These are phyloP conservation scores for Beauveria medogensis DNA, from an alignment of 2,329 filamentous ascomycete species.

Conservation along the genomic window DNA sequence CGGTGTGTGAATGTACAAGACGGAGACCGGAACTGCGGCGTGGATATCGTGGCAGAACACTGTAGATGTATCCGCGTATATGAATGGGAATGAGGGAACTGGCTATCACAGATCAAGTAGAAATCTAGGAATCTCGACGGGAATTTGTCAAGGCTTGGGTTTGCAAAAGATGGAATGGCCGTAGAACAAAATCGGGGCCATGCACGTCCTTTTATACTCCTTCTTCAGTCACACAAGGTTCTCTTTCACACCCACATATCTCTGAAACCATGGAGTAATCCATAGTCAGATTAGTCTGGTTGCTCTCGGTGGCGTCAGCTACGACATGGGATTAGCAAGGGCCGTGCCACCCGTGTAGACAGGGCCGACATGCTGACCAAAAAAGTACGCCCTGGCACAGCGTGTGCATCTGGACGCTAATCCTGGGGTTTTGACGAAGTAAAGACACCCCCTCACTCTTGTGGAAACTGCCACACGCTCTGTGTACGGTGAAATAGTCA, in stretches of 20 bases:
- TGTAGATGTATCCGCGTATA: no score
- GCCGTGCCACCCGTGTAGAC: conserved; percentile 3
- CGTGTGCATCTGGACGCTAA: neutral
- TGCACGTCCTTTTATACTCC: conserved; percentile 3
- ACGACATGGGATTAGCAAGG: conserved; percentile 9
- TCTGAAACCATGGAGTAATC: neutral
- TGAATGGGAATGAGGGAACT: neutral
- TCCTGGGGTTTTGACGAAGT: neutral
- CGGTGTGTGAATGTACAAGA: no score
- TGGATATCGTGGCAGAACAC: no score
- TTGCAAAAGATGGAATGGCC: neutral
- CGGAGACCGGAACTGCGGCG: no score
- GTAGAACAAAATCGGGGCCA: neutral
- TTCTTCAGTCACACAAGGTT: neutral
- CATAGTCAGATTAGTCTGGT: neutral
- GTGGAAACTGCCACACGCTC: no score
- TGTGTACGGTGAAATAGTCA: neutral
- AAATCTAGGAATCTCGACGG: neutral
- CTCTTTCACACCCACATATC: neutral
- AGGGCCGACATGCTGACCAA: neutral
- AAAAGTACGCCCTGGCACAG: neutral
- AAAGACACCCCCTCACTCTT: neutral
- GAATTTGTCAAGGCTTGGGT: neutral
- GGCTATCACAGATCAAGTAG: neutral
- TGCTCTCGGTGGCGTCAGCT: conserved; percentile 1